Base-by-base conservation (phyloP, 2,329 filamentous ascomycete genomes). In the Dactylellina haptotyla region DNA sequence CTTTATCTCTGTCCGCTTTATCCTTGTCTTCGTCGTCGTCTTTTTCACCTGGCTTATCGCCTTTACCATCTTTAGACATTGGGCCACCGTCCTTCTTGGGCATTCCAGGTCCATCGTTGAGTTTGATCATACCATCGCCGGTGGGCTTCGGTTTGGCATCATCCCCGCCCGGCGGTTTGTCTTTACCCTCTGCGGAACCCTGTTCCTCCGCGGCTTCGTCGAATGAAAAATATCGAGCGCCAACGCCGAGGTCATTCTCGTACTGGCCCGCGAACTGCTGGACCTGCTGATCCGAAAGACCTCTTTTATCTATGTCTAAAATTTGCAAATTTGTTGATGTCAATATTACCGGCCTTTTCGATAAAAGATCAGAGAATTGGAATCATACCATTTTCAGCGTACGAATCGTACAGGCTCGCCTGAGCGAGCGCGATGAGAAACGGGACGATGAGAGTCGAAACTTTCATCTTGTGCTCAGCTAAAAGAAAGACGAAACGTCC, bases 391-490 rank as follows among this genome's bases (percentile, higher is more conserved):
- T 23, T 54, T 37, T 37, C 30, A 16, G 37, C 50, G 5, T 37
- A 12, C n/a, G 23, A 54, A 20, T 54, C 30, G 5, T 43, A 43
- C 9, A 59, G 30, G 28, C n/a, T 53, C 25, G 53, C 63, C 12
- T 67, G 53, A n/a, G 53, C 63, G 37, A 67, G 37, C 4, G 63
- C 18, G 37, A 59, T 3, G 32, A 67, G 28, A 16, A 67, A 25
- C 23, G 63, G 63, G 3, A 54, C 43, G 20, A 59, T n/a, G 32
- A 67, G 32, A 37, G 54, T 67, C 5, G 63, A 67, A 37, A 67
- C 34, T 45, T 59, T 67, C 63, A 67, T 67, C 32, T 51, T 58
- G 45, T 16, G 37, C 46, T 57, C 23, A 20, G 18, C 14, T 16
- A 41, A 56, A 56, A 57, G 45, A 12, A 37, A 51, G 20, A 45